A percentile compares a stretch with the other conserved stretches of the same genome.
These are phyloP conservation scores for Fusarium sp. DNA, from an alignment of 2,329 filamentous ascomycete species.

Conservation along the genomic window DNA sequence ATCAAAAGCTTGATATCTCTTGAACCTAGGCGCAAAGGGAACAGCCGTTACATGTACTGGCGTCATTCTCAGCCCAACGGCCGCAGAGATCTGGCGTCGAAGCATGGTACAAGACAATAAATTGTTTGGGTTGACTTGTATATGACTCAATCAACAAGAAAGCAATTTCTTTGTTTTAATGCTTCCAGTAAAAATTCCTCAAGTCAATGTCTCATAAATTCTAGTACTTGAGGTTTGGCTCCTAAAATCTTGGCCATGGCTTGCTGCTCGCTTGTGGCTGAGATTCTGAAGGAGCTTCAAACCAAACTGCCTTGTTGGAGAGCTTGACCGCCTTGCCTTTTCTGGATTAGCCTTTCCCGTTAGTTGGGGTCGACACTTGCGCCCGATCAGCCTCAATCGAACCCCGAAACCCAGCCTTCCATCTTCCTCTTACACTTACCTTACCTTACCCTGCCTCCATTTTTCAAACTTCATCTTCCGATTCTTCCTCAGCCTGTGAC, in stretches of 20 bases:
- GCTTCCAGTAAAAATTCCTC: not conserved
- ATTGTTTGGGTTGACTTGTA: not conserved
- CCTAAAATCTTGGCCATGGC: constrained; percentile 19
- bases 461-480: constrained; percentile 31
- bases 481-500: constrained; percentile 13
- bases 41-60: not conserved
- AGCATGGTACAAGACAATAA: constrained; percentile 25
- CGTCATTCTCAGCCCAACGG: constrained; percentile 1
- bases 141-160: not conserved
- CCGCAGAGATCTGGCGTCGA: constrained; percentile 16
- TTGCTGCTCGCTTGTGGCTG: constrained; percentile 32
- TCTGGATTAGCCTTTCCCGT: constrained; percentile 33
- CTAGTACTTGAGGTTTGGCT: constrained; percentile 5
- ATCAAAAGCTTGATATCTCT: constrained; percentile 65
- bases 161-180: not conserved
- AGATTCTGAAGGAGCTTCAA: constrained; percentile 28
- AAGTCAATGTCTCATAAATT: constrained; percentile 16
- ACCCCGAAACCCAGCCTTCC: constrained; percentile 46
- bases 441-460: constrained; percentile 11
- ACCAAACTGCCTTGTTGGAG: constrained; percentile 35
- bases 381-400: constrained; percentile 50
- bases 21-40: constrained; percentile 44
- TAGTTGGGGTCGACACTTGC: constrained; percentile 37
- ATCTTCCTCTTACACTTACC: not conserved
- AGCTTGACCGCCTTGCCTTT: constrained; percentile 45